Evolutionary conservation across 164 flowering plant species (phyloP), one percentile per base, ranked within the genome.

Genomic region (Amborella trichopoda): DNA sequence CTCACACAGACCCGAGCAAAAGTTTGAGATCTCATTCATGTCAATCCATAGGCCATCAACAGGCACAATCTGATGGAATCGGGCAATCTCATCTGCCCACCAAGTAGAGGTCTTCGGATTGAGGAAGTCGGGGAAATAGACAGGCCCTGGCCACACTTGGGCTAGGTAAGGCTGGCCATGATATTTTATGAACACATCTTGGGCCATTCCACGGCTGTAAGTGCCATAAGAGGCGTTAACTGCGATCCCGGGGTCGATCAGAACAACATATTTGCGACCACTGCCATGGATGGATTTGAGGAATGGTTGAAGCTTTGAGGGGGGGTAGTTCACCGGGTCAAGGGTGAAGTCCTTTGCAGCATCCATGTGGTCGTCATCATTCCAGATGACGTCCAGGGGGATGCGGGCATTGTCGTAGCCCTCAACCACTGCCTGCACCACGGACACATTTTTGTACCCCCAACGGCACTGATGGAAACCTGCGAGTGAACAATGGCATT

Each of bases 311-410:
- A 80, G 69, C 71, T 87, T 77, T 6, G 77, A 70, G 11, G 71
- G 80, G 28, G 96, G 80, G 55, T 73, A 91, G 63, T 53, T 74
- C 42, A 39, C 45, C 4, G 95, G 81, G 57, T 74, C 76, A 28
- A 87, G 81, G 10, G 99, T 91, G 74, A 87, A 91, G 60, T 91
- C 96, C 69, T 84, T 91, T 54, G 77, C 72, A 17, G 68, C 72
- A 59, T 87, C 96, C 99, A 87, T 91, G 66, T 91, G 95, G 68
- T 91, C 95, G 48, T 78, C 95, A 40, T 84, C 99, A 28, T 68
- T 91, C 99, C 96, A 87, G 16, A 91, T 91, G 30, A 91, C 99
- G 52, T 87, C 99, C 19, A 84, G 82, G 0, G 99, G 99, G 53
- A 91, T 84, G 28, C 66, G 33, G 26, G 96, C 96, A 56, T 75